Evolutionary conservation across 306 rosid species (phyloP), one percentile per base, ranked within the genome.

Genomic region (Malus orientalis): DNA sequence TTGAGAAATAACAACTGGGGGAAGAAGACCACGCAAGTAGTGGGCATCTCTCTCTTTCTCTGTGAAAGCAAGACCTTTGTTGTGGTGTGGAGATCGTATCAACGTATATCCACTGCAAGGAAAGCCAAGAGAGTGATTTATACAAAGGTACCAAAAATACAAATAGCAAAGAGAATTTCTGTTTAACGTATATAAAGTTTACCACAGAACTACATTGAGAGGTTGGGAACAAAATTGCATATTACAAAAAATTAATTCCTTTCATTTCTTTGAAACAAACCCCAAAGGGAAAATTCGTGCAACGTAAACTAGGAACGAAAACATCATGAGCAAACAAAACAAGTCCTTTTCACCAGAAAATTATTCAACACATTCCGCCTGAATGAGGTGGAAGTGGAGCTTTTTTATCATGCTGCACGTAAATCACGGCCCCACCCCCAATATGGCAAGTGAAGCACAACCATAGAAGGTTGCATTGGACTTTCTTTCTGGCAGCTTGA

Each of bases 51-150:
- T 88, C 91, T 95, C 98, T 85, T 76, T 81, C 55, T 90, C 96
- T n/a, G 87, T 89, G 84, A 95, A 95, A 53, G 97, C 97, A 70
- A 95, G 87, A 74, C 97, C 98, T 80, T 95, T 95, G 86, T 95
- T 95, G 79, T 85, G 93, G 66, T 87, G 97, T 29, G 98, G 98
- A 77, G 92, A 96, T 71, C 98, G 85, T 90, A 95, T 82, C 85
- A 95, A 85, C 58, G 91, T 72, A 79, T 89, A 92, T 3, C 98
- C 98, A 82, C 98, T 95, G 78, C 76, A 67, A 57, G 15, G 53
- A 47, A 85, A 76, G 62, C 74, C 71, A 7, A 40, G 4, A 69
- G 62, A 9, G 78, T 40, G 75, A 79, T 4, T 23, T 18, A 55
- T 59, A 60, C 60, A 69, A 74, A 38, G 54, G 73, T 33, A 30